Evolutionary conservation across 2,329 filamentous ascomycete genomes (phyloP).

Genomic region (Ambrosiella cleistominuta): DNA sequence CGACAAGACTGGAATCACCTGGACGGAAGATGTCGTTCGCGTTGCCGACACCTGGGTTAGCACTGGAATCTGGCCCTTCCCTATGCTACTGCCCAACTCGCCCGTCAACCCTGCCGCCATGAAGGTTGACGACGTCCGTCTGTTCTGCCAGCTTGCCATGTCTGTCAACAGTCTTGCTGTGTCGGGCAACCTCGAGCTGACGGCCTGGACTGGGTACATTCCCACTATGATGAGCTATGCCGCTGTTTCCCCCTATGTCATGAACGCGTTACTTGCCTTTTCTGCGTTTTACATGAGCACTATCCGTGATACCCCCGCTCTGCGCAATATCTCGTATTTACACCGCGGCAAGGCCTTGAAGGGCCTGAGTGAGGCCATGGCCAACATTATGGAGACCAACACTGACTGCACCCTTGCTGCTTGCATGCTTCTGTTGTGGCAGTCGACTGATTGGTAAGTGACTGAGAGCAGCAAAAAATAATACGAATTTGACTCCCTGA

Average conservation of each 20-base stretch:
- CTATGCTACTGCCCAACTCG: constrained; percentile 62
- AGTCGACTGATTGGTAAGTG: constrained; percentile 81
- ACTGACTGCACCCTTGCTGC: constrained; percentile 84
- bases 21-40: constrained; percentile 70
- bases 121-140: constrained; percentile 59
- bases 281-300: constrained; percentile 91
- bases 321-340: constrained; percentile 75
- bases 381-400: constrained; percentile 61
- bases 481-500: constrained; percentile 7
- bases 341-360: constrained; percentile 74
- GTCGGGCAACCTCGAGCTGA: constrained; percentile 65
- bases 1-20: constrained; percentile 54
- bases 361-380: constrained; percentile 75
- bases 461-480: background rate
- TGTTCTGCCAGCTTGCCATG: constrained; percentile 80
- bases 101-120: constrained; percentile 55
- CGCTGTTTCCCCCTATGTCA: constrained; percentile 68
- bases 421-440: constrained; percentile 85
- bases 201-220: constrained; percentile 83
- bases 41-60: constrained; percentile 69
- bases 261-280: constrained; percentile 82
- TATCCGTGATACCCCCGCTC: constrained; percentile 69
- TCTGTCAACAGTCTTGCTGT: constrained; percentile 68
- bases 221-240: constrained; percentile 65
- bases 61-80: constrained; percentile 63